Base-by-base conservation (phyloP, 2,329 filamentous ascomycete genomes). In the Paecilomyces dactylethromorphus region DNA sequence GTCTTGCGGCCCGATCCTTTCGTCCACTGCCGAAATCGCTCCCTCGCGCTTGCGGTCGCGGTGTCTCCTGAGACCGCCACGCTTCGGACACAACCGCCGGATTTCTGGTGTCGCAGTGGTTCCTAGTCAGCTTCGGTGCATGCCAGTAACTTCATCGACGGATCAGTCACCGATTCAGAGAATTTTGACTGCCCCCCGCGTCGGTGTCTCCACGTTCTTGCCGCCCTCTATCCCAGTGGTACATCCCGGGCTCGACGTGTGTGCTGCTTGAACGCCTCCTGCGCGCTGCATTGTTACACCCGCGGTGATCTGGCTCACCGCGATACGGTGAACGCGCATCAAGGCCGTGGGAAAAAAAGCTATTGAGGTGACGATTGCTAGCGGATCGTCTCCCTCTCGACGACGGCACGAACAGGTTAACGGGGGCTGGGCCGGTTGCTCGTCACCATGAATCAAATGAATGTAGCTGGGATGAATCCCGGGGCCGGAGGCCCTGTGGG, bases 391-490 rank as follows among this genome's bases (percentile, higher is more conserved):
- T 65, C 66, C 66, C 68, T 64, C 65, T 65, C 62, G 63, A 65
- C 60, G 64, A 60, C 63, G 63, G 65, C 66, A 60, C 54, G 57
- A 62, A 56, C 50, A 56, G 66, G 67, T 66, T 69, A 68, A 72
- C 66, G 70, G 72, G 72, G 69, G 71, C 68, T 67, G 60, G 64
- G 65, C 64, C 64, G 66, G 67, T 67, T 68, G 62, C 68, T 66
- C 18, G 39, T 68, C 68, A 70, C 67, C 68, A 83, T 83, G 81
- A 82, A 81, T 71, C 78, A 78, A 70, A 82, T 84, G 73, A 82
- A 81, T 66, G 82, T 85, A 78, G 78, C 77, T 64, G 78, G 76
- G 65, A 84, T 85, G 79, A 81, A 80, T 66, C 79, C 79, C 65
- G 80, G 79, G 69, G 71, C 70, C 57, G 82, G 81, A 60, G 81